phyloP scores from a whole-genome alignment of 768 basidiomycete species.

The Tremella yokohamensis region DNA sequence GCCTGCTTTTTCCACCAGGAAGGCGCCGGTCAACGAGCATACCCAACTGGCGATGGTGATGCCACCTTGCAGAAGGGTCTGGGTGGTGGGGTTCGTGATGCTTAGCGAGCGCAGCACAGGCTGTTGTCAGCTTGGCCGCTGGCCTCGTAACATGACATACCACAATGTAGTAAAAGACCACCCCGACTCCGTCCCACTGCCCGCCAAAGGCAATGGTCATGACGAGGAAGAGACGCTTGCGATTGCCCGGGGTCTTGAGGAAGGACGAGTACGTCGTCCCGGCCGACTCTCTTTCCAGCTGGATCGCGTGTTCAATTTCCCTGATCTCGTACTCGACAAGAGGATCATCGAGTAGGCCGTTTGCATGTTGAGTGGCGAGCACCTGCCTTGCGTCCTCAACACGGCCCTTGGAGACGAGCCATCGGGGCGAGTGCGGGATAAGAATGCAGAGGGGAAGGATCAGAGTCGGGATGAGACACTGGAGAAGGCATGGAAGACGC shows the following conservation, averaged over 20 bases:
- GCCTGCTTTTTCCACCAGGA: conserved; percentile 16
- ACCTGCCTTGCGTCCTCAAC: conserved; percentile 63
- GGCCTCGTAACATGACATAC: no score
- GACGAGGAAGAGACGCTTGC: conserved; percentile 10
- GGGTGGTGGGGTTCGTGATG: conserved; percentile 62
- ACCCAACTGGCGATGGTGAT: conserved; percentile 56
- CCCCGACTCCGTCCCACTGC: no score
- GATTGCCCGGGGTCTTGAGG: conserved; percentile 65
- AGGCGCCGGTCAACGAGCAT: conserved; percentile 13
- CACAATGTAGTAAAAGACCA: no score
- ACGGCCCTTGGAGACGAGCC: conserved; percentile 68
- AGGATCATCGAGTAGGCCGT: conserved; percentile 62
- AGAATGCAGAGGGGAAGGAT: conserved; percentile 9
- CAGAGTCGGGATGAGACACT: background rate
- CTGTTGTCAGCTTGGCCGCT: conserved; percentile 6
- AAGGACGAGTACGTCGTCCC: conserved; percentile 54
- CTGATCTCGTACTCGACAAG: conserved; percentile 30
- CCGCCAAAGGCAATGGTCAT: background rate
- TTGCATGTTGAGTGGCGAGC: conserved; percentile 78
- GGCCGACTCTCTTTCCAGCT: conserved; percentile 27
- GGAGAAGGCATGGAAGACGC: conserved; percentile 12
- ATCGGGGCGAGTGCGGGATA: conserved; percentile 50
- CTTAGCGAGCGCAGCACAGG: conserved; percentile 65
- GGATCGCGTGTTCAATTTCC: conserved; percentile 68
- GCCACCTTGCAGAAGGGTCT: conserved; percentile 55